Evolutionary conservation across 306 rosid species (phyloP).

Genomic region (Delonix regia): DNA sequence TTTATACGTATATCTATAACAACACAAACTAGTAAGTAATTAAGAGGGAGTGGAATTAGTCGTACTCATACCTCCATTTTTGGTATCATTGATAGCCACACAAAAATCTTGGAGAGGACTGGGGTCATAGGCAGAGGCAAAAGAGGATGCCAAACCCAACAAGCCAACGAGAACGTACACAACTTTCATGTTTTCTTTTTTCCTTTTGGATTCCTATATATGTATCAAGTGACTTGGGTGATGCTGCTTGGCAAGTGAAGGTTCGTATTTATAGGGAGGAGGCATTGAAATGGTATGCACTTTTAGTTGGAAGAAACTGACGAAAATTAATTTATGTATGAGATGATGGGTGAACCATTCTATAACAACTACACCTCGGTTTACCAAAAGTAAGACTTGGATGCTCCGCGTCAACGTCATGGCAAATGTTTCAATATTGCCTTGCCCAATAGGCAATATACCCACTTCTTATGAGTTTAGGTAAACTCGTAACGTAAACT

Average conservation of each 20-base stretch:
- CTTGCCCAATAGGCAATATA: background rate
- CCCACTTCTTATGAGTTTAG: background rate
- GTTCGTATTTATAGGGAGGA: conserved; percentile 36
- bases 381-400: too few relatives aligned
- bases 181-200: conserved; percentile 19
- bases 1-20: too few relatives aligned
- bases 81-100: conserved; percentile 44
- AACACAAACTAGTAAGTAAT: too few relatives aligned
- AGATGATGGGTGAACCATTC: background rate
- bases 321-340: background rate
- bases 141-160: conserved; percentile 37
- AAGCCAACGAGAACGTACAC: conserved; percentile 6
- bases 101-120: conserved; percentile 47
- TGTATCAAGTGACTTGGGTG: too few relatives aligned
- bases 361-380: background rate
- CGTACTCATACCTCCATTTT: conserved; percentile 39
- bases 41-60: too few relatives aligned
- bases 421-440: background rate
- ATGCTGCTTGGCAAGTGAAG: too few relatives aligned
- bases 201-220: too few relatives aligned
- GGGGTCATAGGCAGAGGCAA: conserved; percentile 43
- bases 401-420: background rate
- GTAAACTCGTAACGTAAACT: too few relatives aligned
- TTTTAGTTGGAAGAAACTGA: background rate
- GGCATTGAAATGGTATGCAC: background rate